Evolutionary conservation across 306 rosid species (phyloP).

Genomic region (Albizia julibrissin): DNA sequence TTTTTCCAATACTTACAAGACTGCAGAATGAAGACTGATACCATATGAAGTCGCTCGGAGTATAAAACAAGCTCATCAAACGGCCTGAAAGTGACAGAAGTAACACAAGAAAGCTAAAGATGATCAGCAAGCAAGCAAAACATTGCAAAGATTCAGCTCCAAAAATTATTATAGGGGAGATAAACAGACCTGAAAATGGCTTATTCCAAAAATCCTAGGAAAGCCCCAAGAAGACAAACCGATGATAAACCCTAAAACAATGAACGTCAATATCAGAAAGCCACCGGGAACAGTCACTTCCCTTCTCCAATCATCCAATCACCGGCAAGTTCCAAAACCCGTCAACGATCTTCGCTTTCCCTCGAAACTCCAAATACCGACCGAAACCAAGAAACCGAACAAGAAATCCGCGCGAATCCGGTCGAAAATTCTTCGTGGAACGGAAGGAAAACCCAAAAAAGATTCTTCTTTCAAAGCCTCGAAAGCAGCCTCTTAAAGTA

Average conservation of each 20-base stretch:
- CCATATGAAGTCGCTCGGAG: conserved; percentile 20
- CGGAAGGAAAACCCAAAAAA: neutral
- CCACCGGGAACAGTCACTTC: conserved; percentile 27
- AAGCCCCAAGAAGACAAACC: conserved; percentile 33
- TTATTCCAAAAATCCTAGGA: conserved; percentile 36
- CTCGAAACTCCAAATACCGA: conserved; percentile 23
- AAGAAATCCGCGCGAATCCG: conserved; percentile 25
- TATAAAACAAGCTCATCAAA: conserved; percentile 32
- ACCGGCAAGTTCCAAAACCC: conserved; percentile 21
- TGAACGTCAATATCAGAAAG: conserved; percentile 20
- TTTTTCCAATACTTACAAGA: conserved; percentile 17
- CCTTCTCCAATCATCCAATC: conserved; percentile 14
- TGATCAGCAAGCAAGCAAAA: conserved; percentile 28
- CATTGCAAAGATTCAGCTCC: neutral
- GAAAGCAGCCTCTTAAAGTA: conserved; percentile 9
- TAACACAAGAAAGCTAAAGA: conserved; percentile 23
- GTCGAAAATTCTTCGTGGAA: conserved; percentile 29
- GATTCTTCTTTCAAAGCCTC: conserved; percentile 27
- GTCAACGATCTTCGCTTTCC: conserved; percentile 31
- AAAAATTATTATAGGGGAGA: neutral
- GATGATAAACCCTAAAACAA: conserved; percentile 54
- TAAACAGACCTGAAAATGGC: conserved; percentile 30
- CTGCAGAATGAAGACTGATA: conserved; percentile 26
- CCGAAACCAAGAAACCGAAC: conserved; percentile 34
- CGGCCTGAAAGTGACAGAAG: conserved; percentile 38